Evolutionary conservation across 805 yeast genomes (phyloP).

Genomic region (Schwanniomyces occidentalis): DNA sequence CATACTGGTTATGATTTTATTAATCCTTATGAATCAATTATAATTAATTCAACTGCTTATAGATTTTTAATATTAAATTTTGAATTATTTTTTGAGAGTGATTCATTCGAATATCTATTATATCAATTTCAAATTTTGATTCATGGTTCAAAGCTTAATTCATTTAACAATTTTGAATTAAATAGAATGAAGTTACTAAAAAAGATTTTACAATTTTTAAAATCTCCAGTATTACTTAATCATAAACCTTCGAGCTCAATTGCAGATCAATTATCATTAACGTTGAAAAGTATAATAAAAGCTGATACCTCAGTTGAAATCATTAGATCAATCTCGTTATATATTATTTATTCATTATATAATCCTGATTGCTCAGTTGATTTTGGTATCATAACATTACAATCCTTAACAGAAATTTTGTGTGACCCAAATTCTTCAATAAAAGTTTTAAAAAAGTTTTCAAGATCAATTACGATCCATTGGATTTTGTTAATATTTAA

Average conservation of each 20-base stretch:
- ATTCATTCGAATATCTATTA: constrained; percentile 52
- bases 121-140: constrained; percentile 60
- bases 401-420: constrained; percentile 35
- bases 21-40: constrained; percentile 55
- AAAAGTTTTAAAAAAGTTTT: constrained; percentile 43
- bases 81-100: constrained; percentile 65
- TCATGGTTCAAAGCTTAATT: constrained; percentile 49
- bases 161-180: constrained; percentile 54
- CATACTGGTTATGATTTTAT: constrained; percentile 57
- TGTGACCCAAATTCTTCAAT: constrained; percentile 41
- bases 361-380: constrained; percentile 35
- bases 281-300: constrained; percentile 22
- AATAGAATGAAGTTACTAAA: constrained; percentile 51
- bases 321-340: constrained; percentile 47
- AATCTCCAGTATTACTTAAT: constrained; percentile 23
- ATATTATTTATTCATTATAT: constrained; percentile 54
- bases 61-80: constrained; percentile 49
- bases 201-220: constrained; percentile 51
- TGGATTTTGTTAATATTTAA: constrained; percentile 61
- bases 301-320: constrained; percentile 54
- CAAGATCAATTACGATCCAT: constrained; percentile 59
- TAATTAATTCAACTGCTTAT: constrained; percentile 59
- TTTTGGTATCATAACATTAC: constrained; percentile 31
- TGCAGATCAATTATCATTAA: constrained; percentile 17
- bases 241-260: constrained; percentile 7